These are phyloP conservation scores for Trichoderma sp. DNA, from an alignment of 2,329 filamentous ascomycete species.

Conservation along the genomic window DNA sequence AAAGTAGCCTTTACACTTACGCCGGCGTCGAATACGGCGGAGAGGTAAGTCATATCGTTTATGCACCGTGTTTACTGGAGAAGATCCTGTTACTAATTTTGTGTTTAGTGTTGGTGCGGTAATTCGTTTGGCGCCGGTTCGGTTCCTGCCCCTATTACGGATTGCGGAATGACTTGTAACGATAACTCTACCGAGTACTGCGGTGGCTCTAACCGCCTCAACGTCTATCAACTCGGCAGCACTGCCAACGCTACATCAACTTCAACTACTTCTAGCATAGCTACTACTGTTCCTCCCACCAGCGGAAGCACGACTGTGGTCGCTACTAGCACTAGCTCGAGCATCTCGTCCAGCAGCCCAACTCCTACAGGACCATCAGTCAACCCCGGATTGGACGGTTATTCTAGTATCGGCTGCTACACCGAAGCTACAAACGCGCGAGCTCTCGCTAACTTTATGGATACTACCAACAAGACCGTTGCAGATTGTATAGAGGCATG, in stretches of 20 bases:
- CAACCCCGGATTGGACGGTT: slow-evolving; percentile 31
- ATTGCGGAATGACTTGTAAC: slow-evolving; percentile 45
- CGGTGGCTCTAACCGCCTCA: slow-evolving; percentile 43
- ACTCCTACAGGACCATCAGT: slow-evolving; percentile 32
- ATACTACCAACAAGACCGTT: slow-evolving; percentile 39
- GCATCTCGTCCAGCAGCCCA: slow-evolving; percentile 33
- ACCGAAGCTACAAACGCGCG: slow-evolving; percentile 41
- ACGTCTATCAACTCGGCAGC: slow-evolving; percentile 40
- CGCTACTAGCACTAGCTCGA: slow-evolving; percentile 33
- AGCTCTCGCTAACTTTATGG: slow-evolving; percentile 39
- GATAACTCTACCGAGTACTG: slow-evolving; percentile 46
- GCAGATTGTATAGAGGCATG: slow-evolving; percentile 42
- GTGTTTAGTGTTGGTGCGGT: slow-evolving; percentile 44
- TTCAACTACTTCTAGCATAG: slow-evolving; percentile 35
- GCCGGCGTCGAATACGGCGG: slow-evolving; percentile 47
- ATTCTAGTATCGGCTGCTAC: slow-evolving; percentile 44
- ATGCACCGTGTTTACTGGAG: fast-evolving
- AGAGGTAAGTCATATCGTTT: slow-evolving; percentile 32
- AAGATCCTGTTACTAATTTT: slow-evolving; percentile 27
- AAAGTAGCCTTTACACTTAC: slow-evolving; percentile 38
- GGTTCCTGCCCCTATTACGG: slow-evolving; percentile 36
- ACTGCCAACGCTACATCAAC: slow-evolving; percentile 2
- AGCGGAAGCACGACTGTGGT: slow-evolving; percentile 38
- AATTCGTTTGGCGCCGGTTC: slow-evolving; percentile 38
- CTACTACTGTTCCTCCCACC: slow-evolving; percentile 29